A percentile compares a stretch with the other conserved stretches of the same genome.
phyloP scores from a whole-genome alignment of 2,329 filamentous ascomycete species.

The Cercospora beticola region DNA sequence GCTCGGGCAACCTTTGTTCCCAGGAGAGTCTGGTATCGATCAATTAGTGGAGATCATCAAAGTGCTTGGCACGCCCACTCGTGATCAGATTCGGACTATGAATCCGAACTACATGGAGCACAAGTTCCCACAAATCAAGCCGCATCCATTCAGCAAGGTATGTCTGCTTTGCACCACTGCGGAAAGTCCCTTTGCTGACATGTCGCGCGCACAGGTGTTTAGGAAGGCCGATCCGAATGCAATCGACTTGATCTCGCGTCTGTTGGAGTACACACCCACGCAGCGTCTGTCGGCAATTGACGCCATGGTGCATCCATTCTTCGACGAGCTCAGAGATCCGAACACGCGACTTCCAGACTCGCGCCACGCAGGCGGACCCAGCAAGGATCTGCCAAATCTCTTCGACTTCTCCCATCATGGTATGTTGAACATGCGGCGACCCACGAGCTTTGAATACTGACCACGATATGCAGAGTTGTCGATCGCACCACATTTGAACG shows the following conservation, averaged over 20 bases:
- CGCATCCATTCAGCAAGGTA: conserved; percentile 95
- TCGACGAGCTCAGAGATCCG: conserved; percentile 93
- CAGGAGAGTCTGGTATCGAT: conserved; percentile 96
- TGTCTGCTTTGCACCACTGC: conserved; percentile 13
- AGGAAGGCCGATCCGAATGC: conserved; percentile 90
- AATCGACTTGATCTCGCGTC: conserved; percentile 88
- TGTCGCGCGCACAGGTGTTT: conserved; percentile 66
- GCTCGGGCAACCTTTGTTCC: conserved; percentile 96
- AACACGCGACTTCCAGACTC: conserved; percentile 89
- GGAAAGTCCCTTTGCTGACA: conserved; percentile 14
- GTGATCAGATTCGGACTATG: conserved; percentile 99
- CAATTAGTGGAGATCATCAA: conserved; percentile 99
- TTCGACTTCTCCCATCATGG: conserved; percentile 95
- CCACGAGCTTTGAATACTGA: conserved; percentile 15
- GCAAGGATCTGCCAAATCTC: conserved; percentile 79
- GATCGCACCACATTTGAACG: conserved; percentile 86
- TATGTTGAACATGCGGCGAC: conserved; percentile 44
- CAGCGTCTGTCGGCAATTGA: conserved; percentile 91
- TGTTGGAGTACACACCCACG: conserved; percentile 96
- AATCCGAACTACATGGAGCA: conserved; percentile 99
- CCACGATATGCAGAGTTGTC: conserved; percentile 70
- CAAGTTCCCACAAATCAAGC: conserved; percentile 99
- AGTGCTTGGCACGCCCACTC: conserved; percentile 90
- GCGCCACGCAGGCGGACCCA: conserved; percentile 75
- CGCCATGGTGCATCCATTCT: conserved; percentile 98